These are phyloP conservation scores for Medicago truncatula DNA, from an alignment of 306 rosid genomes.

Conservation along the genomic window DNA sequence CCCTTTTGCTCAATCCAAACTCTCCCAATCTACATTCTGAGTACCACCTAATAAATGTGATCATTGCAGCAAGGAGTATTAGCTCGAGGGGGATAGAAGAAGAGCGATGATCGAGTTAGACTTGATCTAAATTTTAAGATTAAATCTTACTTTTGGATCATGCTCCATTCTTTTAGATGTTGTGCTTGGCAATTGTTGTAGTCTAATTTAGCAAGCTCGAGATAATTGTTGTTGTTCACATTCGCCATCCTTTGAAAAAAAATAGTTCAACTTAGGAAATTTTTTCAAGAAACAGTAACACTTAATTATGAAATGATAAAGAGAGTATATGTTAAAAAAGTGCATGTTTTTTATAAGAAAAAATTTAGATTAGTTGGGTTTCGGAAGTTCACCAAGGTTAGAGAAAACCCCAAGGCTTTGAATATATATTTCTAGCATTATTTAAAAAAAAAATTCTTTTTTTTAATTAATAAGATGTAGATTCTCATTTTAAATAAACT, in stretches of 20 bases:
- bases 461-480: no score
- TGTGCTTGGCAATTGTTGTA: constrained; percentile 79
- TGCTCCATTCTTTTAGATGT: constrained; percentile 77
- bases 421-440: no score
- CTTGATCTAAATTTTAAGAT: not conserved
- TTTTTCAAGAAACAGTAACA: not conserved
- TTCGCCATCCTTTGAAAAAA: constrained; percentile 61
- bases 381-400: no score
- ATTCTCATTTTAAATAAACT: no score
- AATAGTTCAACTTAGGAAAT: no score
- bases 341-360: no score
- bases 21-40: constrained; percentile 61
- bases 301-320: not conserved
- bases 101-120: not conserved
- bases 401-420: no score
- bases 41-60: constrained; percentile 63
- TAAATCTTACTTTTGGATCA: constrained; percentile 61
- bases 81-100: not conserved
- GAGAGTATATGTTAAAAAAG: no score
- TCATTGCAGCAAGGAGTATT: not conserved
- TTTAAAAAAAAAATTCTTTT: no score
- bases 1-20: constrained; percentile 65
- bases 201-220: constrained; percentile 88
- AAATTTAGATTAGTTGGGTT: no score
- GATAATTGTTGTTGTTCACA: constrained; percentile 77